Evolutionary conservation across 345 rosid genomes (phyloP).

Genomic region (Salix caprea): DNA sequence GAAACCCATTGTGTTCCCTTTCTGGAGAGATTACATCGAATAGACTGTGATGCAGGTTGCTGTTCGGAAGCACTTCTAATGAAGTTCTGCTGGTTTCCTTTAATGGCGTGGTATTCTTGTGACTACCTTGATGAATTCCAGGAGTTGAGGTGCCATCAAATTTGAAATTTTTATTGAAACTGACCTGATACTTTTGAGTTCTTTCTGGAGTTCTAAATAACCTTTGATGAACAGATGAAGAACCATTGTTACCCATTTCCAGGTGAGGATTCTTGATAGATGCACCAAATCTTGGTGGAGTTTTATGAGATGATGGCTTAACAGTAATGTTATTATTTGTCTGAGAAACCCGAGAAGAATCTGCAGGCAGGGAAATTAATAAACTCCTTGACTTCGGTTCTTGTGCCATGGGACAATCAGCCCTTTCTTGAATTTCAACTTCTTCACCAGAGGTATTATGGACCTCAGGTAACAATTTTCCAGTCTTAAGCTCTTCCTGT

Average conservation of each 20-base stretch:
- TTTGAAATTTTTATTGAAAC: constrained; percentile 36
- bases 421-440: constrained; percentile 37
- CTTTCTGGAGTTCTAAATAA: constrained; percentile 39
- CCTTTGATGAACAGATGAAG: constrained; percentile 41
- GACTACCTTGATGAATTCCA: constrained; percentile 11
- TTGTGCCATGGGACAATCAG: constrained; percentile 30
- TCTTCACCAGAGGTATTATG: constrained; percentile 33
- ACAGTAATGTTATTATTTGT: constrained; percentile 14
- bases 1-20: constrained; percentile 47
- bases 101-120: constrained; percentile 32
- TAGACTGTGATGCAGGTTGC: constrained; percentile 28
- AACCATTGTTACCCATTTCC: constrained; percentile 20
- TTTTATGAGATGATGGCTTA: constrained; percentile 38
- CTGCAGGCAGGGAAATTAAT: constrained; percentile 30
- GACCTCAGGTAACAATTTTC: constrained; percentile 32
- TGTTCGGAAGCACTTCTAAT: constrained; percentile 26
- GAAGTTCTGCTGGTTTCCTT: constrained; percentile 33
- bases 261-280: constrained; percentile 22
- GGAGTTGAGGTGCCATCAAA: constrained; percentile 41
- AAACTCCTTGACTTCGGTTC: constrained; percentile 33
- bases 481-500: constrained; percentile 59
- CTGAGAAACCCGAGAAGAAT: constrained; percentile 37
- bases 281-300: constrained; percentile 30
- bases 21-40: constrained; percentile 39
- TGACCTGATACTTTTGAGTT: constrained; percentile 33